Evolutionary conservation across 2,329 filamentous ascomycete genomes (phyloP).

Genomic region (Fusarium piperis): DNA sequence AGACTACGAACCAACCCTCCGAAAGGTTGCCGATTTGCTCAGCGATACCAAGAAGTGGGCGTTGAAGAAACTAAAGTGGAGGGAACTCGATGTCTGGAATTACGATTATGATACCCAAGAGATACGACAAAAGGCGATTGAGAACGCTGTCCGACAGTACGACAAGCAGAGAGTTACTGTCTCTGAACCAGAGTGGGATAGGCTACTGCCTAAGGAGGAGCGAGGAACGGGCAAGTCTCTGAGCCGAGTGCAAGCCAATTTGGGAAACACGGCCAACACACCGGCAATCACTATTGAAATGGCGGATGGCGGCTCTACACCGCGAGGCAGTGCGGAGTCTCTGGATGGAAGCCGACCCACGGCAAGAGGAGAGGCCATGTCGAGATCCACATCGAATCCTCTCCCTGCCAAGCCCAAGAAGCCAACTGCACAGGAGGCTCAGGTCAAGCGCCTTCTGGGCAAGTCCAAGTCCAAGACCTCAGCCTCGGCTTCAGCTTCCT

Average conservation of each 20-base stretch:
- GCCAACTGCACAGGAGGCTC: constrained; percentile 60
- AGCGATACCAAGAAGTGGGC: constrained; percentile 61
- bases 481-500: constrained; percentile 26
- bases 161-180: constrained; percentile 67
- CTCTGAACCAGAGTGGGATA: constrained; percentile 69
- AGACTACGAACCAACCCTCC: constrained; percentile 64
- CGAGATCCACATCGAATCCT: constrained; percentile 62
- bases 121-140: constrained; percentile 67
- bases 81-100: constrained; percentile 71
- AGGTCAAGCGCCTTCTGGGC: constrained; percentile 63
- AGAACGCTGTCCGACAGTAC: constrained; percentile 68
- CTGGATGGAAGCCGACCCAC: constrained; percentile 44
- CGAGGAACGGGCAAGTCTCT: constrained; percentile 67
- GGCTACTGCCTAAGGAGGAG: constrained; percentile 65
- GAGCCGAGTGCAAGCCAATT: constrained; percentile 68
- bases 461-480: constrained; percentile 50
- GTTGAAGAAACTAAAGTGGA: constrained; percentile 67
- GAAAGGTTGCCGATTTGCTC: constrained; percentile 67
- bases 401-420: constrained; percentile 66
- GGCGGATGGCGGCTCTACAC: constrained; percentile 57
- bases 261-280: constrained; percentile 60
- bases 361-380: constrained; percentile 55
- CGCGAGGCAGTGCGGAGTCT: constrained; percentile 50
- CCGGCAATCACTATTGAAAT: constrained; percentile 63
- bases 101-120: constrained; percentile 65